Evolutionary conservation across 352 stramenopile species (phyloP).

Genomic region (Lagenidium giganteum): DNA sequence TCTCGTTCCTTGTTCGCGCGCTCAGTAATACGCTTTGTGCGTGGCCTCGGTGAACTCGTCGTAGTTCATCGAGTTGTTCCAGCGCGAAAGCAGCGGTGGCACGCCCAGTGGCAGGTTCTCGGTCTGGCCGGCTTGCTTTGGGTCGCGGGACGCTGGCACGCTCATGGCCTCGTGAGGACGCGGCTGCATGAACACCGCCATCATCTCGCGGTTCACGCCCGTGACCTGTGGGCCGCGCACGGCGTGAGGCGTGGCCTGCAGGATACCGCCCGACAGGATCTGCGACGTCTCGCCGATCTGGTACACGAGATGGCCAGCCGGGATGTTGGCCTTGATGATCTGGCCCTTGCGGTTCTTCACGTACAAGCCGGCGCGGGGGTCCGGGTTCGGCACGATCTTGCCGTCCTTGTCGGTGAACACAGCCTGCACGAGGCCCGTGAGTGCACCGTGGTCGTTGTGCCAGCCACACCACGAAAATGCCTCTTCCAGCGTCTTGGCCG

Average conservation of each 20-base stretch:
- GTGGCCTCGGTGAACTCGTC: slow-evolving; percentile 89
- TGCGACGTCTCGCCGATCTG: slow-evolving; percentile 94
- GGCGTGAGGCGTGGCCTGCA: slow-evolving; percentile 88
- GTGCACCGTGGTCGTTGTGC: slow-evolving; percentile 93
- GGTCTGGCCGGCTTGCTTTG: slow-evolving; percentile 34
- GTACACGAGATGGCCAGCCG: slow-evolving; percentile 83
- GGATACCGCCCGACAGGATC: slow-evolving; percentile 87
- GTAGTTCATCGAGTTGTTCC: slow-evolving; percentile 81
- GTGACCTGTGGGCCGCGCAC: slow-evolving; percentile 69
- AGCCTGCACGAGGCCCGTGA: slow-evolving; percentile 90
- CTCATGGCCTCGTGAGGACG: slow-evolving; percentile 73
- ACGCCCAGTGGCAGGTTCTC: slow-evolving; percentile 70
- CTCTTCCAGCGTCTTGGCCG: slow-evolving; percentile 32
- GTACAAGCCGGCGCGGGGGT: slow-evolving; percentile 87
- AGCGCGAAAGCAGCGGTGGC: slow-evolving; percentile 74
- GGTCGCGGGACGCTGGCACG: slow-evolving; percentile 32
- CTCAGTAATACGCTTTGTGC: slow-evolving; percentile 85
- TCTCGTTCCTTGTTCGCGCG: too few species aligned
- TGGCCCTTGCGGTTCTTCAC: slow-evolving; percentile 84
- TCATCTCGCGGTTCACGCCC: slow-evolving; percentile 81
- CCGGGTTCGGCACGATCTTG: slow-evolving; percentile 47
- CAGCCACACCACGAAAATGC: slow-evolving; percentile 96
- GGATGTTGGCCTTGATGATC: slow-evolving; percentile 83
- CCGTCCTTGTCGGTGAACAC: slow-evolving; percentile 79
- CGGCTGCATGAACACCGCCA: slow-evolving; percentile 97